Evolutionary conservation across 2,329 filamentous ascomycete species (phyloP).

Genomic region (Fusarium liriodendri): DNA sequence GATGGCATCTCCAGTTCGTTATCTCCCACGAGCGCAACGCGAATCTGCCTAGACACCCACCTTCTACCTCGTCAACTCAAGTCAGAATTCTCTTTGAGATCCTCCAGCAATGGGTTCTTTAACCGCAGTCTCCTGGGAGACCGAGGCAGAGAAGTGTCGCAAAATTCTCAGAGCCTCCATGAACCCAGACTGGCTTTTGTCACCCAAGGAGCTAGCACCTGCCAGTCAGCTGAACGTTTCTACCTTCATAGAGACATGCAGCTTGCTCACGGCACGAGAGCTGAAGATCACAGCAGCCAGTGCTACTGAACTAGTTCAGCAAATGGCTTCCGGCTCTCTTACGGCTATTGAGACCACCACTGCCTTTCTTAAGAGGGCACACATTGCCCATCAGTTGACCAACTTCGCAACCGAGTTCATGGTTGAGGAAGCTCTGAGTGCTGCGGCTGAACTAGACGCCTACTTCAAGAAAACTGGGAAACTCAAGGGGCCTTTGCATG

Average conservation of each 20-base stretch:
- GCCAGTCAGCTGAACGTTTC: not conserved
- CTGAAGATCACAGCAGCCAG: conserved; percentile 4
- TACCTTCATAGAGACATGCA: not conserved
- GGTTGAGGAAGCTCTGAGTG: conserved; percentile 24
- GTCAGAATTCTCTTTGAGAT: not conserved
- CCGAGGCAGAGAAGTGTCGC: conserved; percentile 18
- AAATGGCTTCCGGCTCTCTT: conserved; percentile 1
- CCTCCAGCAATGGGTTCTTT: not conserved
- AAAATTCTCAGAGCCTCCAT: conserved; percentile 1
- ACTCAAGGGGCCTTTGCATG: conserved; percentile 23
- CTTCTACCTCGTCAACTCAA: not conserved
- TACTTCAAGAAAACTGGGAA: conserved; percentile 11
- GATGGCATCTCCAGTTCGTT: not conserved
- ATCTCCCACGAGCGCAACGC: not conserved
- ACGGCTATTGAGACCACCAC: conserved; percentile 8
- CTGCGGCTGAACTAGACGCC: conserved; percentile 17
- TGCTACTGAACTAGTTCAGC: not conserved
- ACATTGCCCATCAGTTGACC: conserved; percentile 32
- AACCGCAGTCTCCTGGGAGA: not conserved
- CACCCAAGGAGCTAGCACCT: conserved; percentile 6
- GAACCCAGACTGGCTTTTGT: conserved; percentile 13
- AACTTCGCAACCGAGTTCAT: conserved; percentile 37
- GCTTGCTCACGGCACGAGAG: not conserved
- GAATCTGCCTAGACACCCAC: not conserved
- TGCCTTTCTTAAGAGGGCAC: conserved; percentile 33